Conservation (phyloP, 177 flowering plant genomes). For the Vitis hybrid region DNA sequence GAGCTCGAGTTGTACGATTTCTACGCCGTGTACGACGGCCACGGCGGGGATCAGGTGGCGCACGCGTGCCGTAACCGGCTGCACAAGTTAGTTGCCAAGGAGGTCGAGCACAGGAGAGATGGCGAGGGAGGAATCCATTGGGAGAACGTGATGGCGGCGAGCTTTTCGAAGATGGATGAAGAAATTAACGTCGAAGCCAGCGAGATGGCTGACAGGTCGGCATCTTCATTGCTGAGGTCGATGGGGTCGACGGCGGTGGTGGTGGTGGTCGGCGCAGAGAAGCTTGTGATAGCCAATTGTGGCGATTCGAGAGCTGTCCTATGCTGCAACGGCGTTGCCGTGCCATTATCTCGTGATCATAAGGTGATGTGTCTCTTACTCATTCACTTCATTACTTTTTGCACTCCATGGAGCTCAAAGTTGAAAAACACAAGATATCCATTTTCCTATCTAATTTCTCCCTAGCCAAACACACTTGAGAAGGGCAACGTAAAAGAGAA, state of each 20-base stretch:
- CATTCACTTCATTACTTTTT: too few relatives aligned
- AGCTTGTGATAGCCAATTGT: slow-evolving; percentile 46
- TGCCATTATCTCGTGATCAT: slow-evolving; percentile 47
- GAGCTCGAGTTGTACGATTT: slow-evolving; percentile 21
- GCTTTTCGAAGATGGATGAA: slow-evolving; percentile 38
- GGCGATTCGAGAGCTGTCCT: slow-evolving; percentile 50
- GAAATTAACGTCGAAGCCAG: slow-evolving; percentile 20
- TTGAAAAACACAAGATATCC: too few relatives aligned
- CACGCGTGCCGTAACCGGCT: slow-evolving; percentile 29
- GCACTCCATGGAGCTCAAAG: too few relatives aligned
- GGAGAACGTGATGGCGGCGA: slow-evolving; percentile 31
- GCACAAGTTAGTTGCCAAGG: slow-evolving; percentile 33
- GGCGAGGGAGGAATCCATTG: slow-evolving; percentile 24
- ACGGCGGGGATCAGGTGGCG: slow-evolving; percentile 43
- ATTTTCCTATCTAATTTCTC: too few relatives aligned
- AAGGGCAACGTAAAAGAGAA: too few relatives aligned
- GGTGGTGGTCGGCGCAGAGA: slow-evolving; percentile 34
- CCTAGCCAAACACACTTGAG: too few relatives aligned
- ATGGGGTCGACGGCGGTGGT: slow-evolving; percentile 50
- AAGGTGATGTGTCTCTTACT: slow-evolving; percentile 29
- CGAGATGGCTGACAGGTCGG: background rate
- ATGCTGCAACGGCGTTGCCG: slow-evolving; percentile 26
- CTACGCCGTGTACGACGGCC: slow-evolving; percentile 49
- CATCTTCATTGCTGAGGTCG: background rate
- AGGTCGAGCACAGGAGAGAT: slow-evolving; percentile 11